A percentile compares a stretch with the other conserved stretches of the same genome.
Conservation (phyloP, 2,329 filamentous ascomycete species). For the Rutstroemia sydowiana region DNA sequence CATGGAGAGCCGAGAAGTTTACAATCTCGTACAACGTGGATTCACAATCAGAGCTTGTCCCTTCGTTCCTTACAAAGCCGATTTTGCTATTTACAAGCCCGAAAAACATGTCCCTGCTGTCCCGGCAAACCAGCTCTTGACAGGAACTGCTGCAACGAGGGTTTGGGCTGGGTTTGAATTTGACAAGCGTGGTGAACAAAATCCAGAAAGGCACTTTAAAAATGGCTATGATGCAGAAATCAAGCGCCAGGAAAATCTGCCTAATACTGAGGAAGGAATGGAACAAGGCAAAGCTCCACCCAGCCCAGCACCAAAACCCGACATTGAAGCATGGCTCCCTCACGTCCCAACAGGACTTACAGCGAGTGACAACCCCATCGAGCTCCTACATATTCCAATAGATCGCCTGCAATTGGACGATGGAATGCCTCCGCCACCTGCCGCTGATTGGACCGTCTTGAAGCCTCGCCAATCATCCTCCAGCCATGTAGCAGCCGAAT, state of each 20-base stretch:
- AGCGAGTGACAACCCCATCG: no score
- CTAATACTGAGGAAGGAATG: neutral
- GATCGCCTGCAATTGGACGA: no score
- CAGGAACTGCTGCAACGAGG: neutral
- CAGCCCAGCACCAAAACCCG: no score
- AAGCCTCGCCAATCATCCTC: no score
- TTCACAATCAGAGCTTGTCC: slow-evolving; percentile 18
- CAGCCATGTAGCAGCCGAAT: no score
- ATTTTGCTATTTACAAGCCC: slow-evolving; percentile 3
- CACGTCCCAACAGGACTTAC: no score
- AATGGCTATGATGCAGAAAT: slow-evolving; percentile 1
- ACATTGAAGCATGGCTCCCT: no score
- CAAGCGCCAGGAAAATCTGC: neutral
- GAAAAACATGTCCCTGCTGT: slow-evolving; percentile 11
- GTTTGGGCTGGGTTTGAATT: slow-evolving; percentile 15
- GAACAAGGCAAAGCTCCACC: neutral
- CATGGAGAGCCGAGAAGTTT: slow-evolving; percentile 13
- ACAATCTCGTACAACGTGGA: slow-evolving; percentile 12
- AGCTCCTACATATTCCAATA: no score
- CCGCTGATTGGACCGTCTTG: no score
- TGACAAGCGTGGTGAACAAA: slow-evolving; percentile 11
- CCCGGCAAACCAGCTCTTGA: neutral
- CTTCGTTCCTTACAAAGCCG: slow-evolving; percentile 1
- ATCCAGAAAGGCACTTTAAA: slow-evolving; percentile 12
- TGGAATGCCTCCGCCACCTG: no score